Evolutionary conservation across 257 asterid species (phyloP).

Genomic region (Solanum paucissectum): DNA sequence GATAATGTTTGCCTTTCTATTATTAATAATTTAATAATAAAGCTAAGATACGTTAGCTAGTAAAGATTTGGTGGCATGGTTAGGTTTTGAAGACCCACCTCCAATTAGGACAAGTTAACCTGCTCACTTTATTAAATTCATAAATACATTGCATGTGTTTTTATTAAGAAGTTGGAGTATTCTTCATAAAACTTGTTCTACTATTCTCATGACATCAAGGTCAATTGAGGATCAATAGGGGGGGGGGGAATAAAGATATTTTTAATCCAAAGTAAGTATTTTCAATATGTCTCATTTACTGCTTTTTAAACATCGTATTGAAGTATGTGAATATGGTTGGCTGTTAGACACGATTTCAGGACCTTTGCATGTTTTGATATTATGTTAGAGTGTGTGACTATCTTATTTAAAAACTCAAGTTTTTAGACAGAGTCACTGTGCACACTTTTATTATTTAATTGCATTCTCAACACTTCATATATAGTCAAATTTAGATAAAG

Average conservation of each 20-base stretch:
- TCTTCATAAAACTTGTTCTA: neutral
- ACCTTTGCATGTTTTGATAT: too few species aligned
- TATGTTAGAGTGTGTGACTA: too few species aligned
- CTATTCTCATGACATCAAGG: neutral
- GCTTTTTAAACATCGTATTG: too few species aligned
- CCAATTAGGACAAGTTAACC: neutral
- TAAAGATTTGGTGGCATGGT: conserved; percentile 16
- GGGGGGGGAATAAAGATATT: too few species aligned
- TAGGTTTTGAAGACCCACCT: conserved; percentile 23
- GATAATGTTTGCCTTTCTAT: neutral
- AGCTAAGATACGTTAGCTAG: neutral
- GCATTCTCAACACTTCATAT: rapidly evolving
- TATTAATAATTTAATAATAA: neutral
- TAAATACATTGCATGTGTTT: neutral
- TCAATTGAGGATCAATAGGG: too few species aligned
- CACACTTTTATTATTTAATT: too few species aligned
- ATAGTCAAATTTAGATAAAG: neutral
- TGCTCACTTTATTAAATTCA: neutral
- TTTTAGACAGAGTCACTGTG: rapidly evolving
- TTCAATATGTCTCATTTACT: too few species aligned
- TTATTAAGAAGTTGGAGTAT: neutral
- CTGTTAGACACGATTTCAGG: rapidly evolving
- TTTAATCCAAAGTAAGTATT: too few species aligned
- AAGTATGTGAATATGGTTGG: too few species aligned
- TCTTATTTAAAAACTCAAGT: too few species aligned